Evolutionary conservation across 2,329 filamentous ascomycete genomes (phyloP), one percentile per base, ranked within the genome.

Genomic region (Lachnellula subtilissima): DNA sequence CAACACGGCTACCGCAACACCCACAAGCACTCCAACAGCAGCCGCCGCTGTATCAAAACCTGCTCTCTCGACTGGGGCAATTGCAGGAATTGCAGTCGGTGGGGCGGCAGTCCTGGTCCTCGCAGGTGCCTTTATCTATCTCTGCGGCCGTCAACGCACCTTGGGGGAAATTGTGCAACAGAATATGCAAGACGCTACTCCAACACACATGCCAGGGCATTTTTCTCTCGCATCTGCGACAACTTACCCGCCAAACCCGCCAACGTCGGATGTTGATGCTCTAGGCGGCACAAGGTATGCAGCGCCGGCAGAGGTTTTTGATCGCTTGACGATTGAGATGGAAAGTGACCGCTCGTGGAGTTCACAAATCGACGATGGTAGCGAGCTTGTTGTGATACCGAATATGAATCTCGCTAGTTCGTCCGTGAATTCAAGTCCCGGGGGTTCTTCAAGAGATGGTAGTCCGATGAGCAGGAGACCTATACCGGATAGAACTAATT

Each of bases 1-100:
- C 12, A 7, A 28, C 50, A 17, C 28, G 28, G 28, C 12, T 45
- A 14, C 57, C 15, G 43, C 54, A 7, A 45, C 55, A 17, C 37
- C 59, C 12, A 19, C 54, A 15, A 37, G 48, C 37, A 35, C 48
- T 12, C 15, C 53, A 36, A 45, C 35, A 4, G 52, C 48, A 14
- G 51, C 58, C 14, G 32, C 54, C 9, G 8, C 50, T 15, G 45
- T 43, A 22, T 4, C 56, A 2, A 53, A 48, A n/a, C 35, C 42
- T 19, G 12, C 11, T 12, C 49, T 66, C 9, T 62, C 62, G 15
- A 46, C 37, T 15, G 65, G 64, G 2, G 62, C 61, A 9, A 66
- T 67, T n/a, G 61, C 56, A 19, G 65, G 65, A 1, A 63, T 67
- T 35, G 57, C 50, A 2, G 60, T 67, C 22, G 65, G 63, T 12